These are phyloP conservation scores for Hypoxylon sp. DNA, from an alignment of 2,329 filamentous ascomycete genomes.

Conservation along the genomic window DNA sequence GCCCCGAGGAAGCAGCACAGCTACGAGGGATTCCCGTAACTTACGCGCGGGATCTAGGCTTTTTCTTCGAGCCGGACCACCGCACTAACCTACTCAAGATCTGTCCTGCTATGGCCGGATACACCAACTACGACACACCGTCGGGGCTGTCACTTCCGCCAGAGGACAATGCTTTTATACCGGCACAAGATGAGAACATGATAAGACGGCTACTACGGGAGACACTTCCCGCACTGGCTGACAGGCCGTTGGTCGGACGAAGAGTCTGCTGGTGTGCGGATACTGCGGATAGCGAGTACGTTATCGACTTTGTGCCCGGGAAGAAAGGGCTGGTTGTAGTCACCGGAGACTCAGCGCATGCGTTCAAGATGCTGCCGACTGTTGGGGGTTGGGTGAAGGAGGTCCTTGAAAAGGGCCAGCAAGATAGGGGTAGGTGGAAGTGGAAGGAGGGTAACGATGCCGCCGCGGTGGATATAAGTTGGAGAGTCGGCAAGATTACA, in stretches of 20 bases:
- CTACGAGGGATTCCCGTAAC: constrained; percentile 72
- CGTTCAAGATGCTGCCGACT: constrained; percentile 73
- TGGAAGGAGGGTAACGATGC: constrained; percentile 61
- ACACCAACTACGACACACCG: constrained; percentile 61
- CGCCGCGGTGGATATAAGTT: constrained; percentile 52
- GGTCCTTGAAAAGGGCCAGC: constrained; percentile 60
- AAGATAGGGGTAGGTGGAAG: constrained; percentile 62
- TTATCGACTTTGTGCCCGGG: constrained; percentile 69
- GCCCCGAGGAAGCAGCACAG: constrained; percentile 64
- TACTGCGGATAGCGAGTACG: constrained; percentile 70
- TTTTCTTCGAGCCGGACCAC: constrained; percentile 75
- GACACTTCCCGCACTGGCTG: constrained; percentile 45
- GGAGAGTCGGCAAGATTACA: constrained; percentile 53
- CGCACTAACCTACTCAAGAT: constrained; percentile 70
- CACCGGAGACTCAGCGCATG: constrained; percentile 72
- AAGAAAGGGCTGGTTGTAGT: constrained; percentile 63
- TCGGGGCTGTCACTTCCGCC: constrained; percentile 60
- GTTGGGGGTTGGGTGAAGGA: constrained; percentile 67
- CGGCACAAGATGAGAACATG: constrained; percentile 64
- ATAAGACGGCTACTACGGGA: constrained; percentile 53
- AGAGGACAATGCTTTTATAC: constrained; percentile 63
- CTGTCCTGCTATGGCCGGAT: constrained; percentile 70
- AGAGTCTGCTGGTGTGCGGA: constrained; percentile 75
- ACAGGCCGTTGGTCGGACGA: constrained; percentile 67
- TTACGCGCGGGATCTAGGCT: constrained; percentile 72